Evolutionary conservation across 495 filamentous ascomycete species (phyloP).

Genomic region (Poronia punctata): DNA sequence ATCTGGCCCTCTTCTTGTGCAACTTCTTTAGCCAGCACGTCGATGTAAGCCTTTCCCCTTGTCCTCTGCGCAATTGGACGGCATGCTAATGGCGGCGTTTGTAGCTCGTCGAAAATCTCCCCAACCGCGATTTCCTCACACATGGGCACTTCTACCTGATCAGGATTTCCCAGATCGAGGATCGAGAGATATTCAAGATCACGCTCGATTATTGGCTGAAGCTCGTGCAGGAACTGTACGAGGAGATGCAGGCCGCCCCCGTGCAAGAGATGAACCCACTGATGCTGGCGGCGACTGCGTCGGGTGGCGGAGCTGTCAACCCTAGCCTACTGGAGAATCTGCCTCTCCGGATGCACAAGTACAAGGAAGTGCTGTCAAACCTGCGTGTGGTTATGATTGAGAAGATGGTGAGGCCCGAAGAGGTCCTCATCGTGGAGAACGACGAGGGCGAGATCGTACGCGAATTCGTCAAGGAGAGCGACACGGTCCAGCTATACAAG

Average conservation of each 20-base stretch:
- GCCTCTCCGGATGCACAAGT: constrained; percentile 94
- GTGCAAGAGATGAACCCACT: constrained; percentile 87
- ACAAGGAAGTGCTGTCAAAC: constrained; percentile 86
- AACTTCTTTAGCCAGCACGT: constrained; percentile 93
- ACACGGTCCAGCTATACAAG: constrained; percentile 99
- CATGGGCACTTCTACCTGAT: constrained; percentile 98
- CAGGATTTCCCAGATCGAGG: constrained; percentile 94
- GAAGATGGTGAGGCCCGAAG: constrained; percentile 97
- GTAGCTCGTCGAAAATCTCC: constrained; percentile 89
- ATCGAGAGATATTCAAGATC: constrained; percentile 99
- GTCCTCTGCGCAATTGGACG: not conserved
- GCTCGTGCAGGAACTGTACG: constrained; percentile 94
- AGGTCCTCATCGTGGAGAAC: constrained; percentile 98
- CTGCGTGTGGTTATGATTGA: constrained; percentile 98
- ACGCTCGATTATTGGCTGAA: constrained; percentile 99
- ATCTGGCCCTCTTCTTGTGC: constrained; percentile 89
- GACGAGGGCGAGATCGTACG: constrained; percentile 98
- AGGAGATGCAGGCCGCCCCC: constrained; percentile 94
- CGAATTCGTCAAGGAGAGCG: constrained; percentile 98
- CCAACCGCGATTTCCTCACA: constrained; percentile 86
- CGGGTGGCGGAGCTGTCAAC: constrained; percentile 75
- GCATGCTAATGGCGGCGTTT: constrained; percentile 20
- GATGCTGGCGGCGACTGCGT: constrained; percentile 43
- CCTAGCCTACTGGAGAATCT: constrained; percentile 75
- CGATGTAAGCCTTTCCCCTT: constrained; percentile 55